Evolutionary conservation across 2,329 filamentous ascomycete genomes (phyloP).

Genomic region (Fusarium mangiferae): DNA sequence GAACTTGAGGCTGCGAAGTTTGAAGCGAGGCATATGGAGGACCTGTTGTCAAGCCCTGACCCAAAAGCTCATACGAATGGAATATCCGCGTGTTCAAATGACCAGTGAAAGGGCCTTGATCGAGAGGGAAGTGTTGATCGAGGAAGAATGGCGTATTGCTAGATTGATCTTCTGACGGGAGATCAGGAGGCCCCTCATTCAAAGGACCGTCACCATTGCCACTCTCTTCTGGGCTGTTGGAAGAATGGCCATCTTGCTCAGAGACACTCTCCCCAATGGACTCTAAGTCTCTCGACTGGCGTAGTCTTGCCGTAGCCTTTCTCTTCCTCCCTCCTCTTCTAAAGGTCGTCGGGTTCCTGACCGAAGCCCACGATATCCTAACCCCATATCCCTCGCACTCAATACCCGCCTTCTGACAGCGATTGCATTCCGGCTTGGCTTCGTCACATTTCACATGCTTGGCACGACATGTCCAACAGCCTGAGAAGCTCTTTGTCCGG

Average conservation of each 20-base stretch:
- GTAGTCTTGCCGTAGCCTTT: neutral
- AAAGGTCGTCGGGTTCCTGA: constrained; percentile 39
- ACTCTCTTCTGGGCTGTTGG: neutral
- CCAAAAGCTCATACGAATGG: constrained; percentile 32
- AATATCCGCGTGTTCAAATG: constrained; percentile 29
- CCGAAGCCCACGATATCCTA: constrained; percentile 39
- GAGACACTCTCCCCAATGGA: neutral
- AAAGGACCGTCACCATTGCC: neutral
- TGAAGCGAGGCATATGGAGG: neutral
- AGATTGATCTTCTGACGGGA: neutral
- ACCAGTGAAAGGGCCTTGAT: constrained; percentile 5
- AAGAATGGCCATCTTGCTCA: neutral
- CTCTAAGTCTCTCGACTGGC: neutral
- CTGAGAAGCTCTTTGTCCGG: constrained; percentile 43
- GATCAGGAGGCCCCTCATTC: neutral
- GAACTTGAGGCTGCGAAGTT: neutral
- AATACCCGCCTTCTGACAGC: constrained; percentile 32
- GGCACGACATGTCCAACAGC: constrained; percentile 43
- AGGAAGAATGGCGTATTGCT: neutral
- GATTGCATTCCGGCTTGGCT: constrained; percentile 31
- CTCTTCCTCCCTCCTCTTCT: constrained; percentile 8
- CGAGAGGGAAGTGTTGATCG: neutral
- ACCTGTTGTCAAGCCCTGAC: constrained; percentile 25
- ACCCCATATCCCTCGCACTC: constrained; percentile 40
- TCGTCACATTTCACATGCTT: constrained; percentile 43